These are phyloP conservation scores for Lizonia empirigonia DNA, from an alignment of 2,329 filamentous ascomycete species.

Conservation along the genomic window DNA sequence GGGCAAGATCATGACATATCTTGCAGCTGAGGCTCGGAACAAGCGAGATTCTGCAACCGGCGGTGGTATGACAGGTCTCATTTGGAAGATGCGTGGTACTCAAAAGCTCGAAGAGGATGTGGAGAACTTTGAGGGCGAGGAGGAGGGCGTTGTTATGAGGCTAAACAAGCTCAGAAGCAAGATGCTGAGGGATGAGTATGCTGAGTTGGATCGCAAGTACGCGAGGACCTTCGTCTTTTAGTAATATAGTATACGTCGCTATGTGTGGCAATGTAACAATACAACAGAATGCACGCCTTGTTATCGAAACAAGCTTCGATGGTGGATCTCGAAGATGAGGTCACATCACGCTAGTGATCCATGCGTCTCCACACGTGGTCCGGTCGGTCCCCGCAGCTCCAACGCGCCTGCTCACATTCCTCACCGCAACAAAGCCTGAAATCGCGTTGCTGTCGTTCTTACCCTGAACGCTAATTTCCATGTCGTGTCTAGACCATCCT, in stretches of 20 bases:
- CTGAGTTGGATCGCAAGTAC: conserved; percentile 45
- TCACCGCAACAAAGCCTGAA: conserved; percentile 3
- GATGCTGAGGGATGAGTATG: conserved; percentile 44
- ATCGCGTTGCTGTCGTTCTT: not conserved
- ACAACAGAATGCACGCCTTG: not conserved
- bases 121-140: conserved; percentile 42
- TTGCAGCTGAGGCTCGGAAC: conserved; percentile 58
- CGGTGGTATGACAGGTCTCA: conserved; percentile 26
- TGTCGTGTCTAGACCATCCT: not conserved
- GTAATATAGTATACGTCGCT: not conserved
- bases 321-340: conserved; percentile 14
- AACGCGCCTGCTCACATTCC: conserved; percentile 10
- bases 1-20: conserved; percentile 74
- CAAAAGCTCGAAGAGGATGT: conserved; percentile 36
- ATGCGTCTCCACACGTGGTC: conserved; percentile 20
- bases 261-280: not conserved
- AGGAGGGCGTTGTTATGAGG: conserved; percentile 42
- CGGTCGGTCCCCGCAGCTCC: conserved; percentile 16
- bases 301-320: conserved; percentile 7
- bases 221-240: conserved; percentile 46
- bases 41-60: conserved; percentile 31
- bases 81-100: conserved; percentile 38
- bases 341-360: conserved; percentile 11
- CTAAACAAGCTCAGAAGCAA: conserved; percentile 43
- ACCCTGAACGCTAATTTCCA: not conserved